Evolutionary conservation across 345 rosid genomes (phyloP), one percentile per base, ranked within the genome.

Genomic region (Syzygium grande): DNA sequence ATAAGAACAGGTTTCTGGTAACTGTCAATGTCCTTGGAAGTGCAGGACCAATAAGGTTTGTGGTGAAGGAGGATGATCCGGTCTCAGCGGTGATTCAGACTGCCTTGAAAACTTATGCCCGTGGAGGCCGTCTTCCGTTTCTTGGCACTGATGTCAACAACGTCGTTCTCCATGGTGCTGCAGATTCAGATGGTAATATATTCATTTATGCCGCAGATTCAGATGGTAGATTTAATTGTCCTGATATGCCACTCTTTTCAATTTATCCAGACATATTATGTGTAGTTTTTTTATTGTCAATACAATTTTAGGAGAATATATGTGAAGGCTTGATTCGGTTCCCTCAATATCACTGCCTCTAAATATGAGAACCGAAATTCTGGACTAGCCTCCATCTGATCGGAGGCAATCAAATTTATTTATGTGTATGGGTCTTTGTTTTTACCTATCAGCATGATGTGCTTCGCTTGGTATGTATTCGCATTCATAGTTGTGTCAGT

Each of bases 61-160:
- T 96, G 65, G 96, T 93, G 17, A 93, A 90, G 59, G 94, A 94
- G 87, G 91, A 91, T 52, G 97, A 96, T 85, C 85, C 87, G 11
- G 96, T 94, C 51, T 91, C 94, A 38, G 88, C 91, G 46, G 96
- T 95, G 49, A 94, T 97, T 85, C 92, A 92, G 63, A 91, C 95
- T 16, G 87, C 97, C 53, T 89, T 97, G 89, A 96, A 95, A 86
- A 89, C 92, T 9, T 97, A 95, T 88, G 98, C 96, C 46, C 97
- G 92, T n/a, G 97, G 93, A 90, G 98, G 98, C 56, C 93, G 99
- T 56, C 94, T 96, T 85, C 99, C 97, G 0, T 89, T 94, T 90
- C 97, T 97, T 43, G 96, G 98, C 54, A 89, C 92, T 10, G 89
- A 94, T 54, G 87, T 91, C 53, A 85, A 92, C 63, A 90, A 91